Evolutionary conservation across 192 early-diverging fungal genomes (phyloP), one percentile per base, ranked within the genome.

Genomic region (Coemansia sp.): DNA sequence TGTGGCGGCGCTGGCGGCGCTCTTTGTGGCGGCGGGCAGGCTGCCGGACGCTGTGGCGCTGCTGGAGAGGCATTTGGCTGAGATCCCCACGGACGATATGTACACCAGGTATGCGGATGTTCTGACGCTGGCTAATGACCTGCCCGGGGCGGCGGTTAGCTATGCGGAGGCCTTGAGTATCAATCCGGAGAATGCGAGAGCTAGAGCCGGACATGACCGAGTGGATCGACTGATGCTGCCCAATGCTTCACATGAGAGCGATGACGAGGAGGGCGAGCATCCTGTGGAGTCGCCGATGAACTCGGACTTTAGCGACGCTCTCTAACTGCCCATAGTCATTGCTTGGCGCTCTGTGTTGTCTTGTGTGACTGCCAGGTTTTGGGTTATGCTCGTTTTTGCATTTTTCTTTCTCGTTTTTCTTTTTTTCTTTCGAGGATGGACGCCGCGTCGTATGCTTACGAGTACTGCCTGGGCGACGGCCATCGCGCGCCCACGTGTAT

Each of bases 221-320:
- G 74, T 84, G 2, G 82, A 80, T 28, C 49, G 65, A 42, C 73
- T 84, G 62, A 66, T 80, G 77, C 69, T 78, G 42, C 81, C 80
- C 19, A 4, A 9, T 35, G 42, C 59, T 30, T 70, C 61, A 0
- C 35, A 30, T 23, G 73, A 69, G 0, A 62, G 61, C 8, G 72
- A 43, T 1, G 62, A 68, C 1, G 71, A 66, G 0, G 39, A 30
- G 14, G 66, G 28, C 2, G 73, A 72, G 19, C 49, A 67, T 37
- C 33, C 33, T 4, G 33, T 35, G 33, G 33, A 7, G 33, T 35
- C 33, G 61, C 26, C 19, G 62, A 66, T 14, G 50, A 47, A 38
- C 37, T 70, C 69, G 14, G 69, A 70, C 38, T 40, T 70, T 37
- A 66, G 70, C 64, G 70, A 72, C 38, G 47, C 64, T n/a, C 61